A percentile compares a stretch with the other conserved stretches of the same genome.
Conservation (phyloP, 1,139 yeast species). For the Protomyces inundatus region DNA sequence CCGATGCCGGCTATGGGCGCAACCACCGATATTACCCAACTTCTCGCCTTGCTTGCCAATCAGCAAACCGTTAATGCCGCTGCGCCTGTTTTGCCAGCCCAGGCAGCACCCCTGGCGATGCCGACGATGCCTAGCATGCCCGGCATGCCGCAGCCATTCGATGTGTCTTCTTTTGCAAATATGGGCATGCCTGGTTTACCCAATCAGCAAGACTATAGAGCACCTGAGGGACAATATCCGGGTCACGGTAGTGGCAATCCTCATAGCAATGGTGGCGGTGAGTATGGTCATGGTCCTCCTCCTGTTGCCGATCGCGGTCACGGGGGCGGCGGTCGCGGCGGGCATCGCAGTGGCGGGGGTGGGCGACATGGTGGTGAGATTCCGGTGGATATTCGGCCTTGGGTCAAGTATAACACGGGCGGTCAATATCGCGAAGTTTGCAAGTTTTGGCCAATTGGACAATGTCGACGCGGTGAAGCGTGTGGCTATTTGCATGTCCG, state of each 20-base stretch:
- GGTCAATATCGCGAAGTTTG: slow-evolving; percentile 18
- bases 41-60: background rate
- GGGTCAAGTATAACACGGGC: slow-evolving; percentile 13
- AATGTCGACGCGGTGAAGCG: slow-evolving; percentile 15
- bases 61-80: background rate
- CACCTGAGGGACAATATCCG: too few species aligned
- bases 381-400: slow-evolving; percentile 15
- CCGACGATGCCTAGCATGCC: background rate
- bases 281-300: background rate
- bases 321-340: background rate
- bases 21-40: background rate
- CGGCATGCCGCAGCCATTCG: background rate
- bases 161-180: background rate
- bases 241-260: background rate
- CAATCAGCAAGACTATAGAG: background rate
- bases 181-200: background rate
- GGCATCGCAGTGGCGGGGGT: background rate
- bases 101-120: background rate
- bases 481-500: slow-evolving; percentile 14
- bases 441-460: slow-evolving; percentile 9
- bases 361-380: background rate
- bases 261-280: background rate
- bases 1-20: background rate
- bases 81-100: background rate
- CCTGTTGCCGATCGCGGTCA: background rate